These are phyloP conservation scores for Zygosaccharomyces bailii DNA, from an alignment of 805 yeast species.

Conservation along the genomic window DNA sequence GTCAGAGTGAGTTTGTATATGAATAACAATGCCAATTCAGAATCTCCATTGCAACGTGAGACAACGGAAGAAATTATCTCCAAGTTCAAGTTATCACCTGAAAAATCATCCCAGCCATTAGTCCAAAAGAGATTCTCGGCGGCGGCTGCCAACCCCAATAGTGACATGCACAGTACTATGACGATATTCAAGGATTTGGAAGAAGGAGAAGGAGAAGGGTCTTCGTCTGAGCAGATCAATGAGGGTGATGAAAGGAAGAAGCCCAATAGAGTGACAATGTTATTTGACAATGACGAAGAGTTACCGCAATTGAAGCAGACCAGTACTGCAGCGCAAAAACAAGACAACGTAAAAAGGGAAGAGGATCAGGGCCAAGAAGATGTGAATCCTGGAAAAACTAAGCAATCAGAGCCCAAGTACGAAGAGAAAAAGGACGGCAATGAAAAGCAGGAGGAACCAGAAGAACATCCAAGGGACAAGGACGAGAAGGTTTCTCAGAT, in stretches of 20 bases:
- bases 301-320: conserved; percentile 1
- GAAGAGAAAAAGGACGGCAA: not conserved
- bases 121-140: conserved; percentile 28
- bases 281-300: conserved; percentile 28
- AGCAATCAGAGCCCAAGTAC: not conserved
- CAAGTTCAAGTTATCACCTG: conserved; percentile 32
- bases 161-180: conserved; percentile 20
- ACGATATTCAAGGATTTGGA: conserved; percentile 36
- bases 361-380: too few relatives aligned
- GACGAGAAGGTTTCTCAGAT: not conserved
- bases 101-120: conserved; percentile 16
- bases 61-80: conserved; percentile 36
- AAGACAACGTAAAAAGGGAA: too few relatives aligned
- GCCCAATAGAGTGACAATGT: conserved; percentile 31
- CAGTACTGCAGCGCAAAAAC: not conserved
- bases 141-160: conserved; percentile 13
- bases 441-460: not conserved
- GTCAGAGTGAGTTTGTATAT: conserved; percentile 34
- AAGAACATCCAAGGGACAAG: not conserved
- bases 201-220: conserved; percentile 16
- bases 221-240: conserved; percentile 1
- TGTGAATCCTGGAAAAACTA: not conserved
- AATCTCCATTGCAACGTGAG: conserved; percentile 27
- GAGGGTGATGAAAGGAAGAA: conserved; percentile 6
- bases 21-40: conserved; percentile 19